Evolutionary conservation across 2,329 filamentous ascomycete species (phyloP), one percentile per base, ranked within the genome.

Genomic region (Trichophyton benhamiae): DNA sequence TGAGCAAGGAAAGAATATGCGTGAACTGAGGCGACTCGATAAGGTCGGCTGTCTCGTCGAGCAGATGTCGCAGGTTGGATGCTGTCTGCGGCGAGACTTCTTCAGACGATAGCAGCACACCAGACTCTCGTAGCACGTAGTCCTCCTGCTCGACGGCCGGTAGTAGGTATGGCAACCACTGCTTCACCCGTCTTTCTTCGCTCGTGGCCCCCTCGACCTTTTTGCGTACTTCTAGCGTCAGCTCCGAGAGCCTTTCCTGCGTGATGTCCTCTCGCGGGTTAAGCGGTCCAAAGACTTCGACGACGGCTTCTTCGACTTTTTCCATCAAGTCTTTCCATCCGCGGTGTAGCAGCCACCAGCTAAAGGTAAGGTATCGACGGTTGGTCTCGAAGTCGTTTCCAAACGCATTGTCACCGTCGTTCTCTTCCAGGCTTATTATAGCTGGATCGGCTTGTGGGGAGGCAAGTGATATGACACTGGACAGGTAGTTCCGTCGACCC

Each of bases 321-420:
- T 84, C 80, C 81, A 91, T 87, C 61, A 97, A 78, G 62, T 91
- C 84, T 66, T 85, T 84, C 86, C 91, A 97, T 49, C 94, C 94
- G 66, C 85, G 84, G 75, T 99, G 92, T 57, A 99, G 80, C 55
- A 99, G 78, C 91, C 92, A 99, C 94, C 94, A 99, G 75, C 90
- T 96, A 73, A 97, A 95, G 46, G 91, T 95, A 57, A 99, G 80
- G 71, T 97, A 99, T 70, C 89, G 88, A 67, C 91, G 83, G 75
- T 99, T 99, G 38, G 91, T 95, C 73, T 96, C 91, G 67, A 96
- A 96, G 74, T 99, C 94, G 73, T 88, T 92, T 52, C 91, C 91
- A 71, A 95, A 91, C 3, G 85, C 82, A 68, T 91, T 87, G 60
- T 92, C 88, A 71, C 96, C 91, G 71, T 96, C 92, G 69, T 95